Base-by-base conservation (phyloP, 257 asterid genomes). In the Thymus quinquecostatus region DNA sequence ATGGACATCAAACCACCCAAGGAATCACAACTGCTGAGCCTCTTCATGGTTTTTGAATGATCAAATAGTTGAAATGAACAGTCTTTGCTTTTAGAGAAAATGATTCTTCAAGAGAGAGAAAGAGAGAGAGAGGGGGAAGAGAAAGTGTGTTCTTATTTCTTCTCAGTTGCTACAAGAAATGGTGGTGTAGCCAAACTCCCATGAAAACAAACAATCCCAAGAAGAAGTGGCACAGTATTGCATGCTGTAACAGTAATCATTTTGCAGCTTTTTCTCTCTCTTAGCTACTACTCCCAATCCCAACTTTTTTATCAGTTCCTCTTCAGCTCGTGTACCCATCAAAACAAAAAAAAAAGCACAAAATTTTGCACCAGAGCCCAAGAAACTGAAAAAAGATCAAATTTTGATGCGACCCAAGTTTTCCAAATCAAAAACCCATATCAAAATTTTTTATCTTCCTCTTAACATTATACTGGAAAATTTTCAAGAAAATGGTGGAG, bases 1-100 rank as follows among this genome's bases (percentile, higher is more conserved):
- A 89, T 85, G 80, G 97, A 81, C 92, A 89, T 89, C 79, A 86
- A 74, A 70, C 85, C 96, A 69, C 85, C 87, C 84, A 84, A 72
- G 13, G 95, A 87, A 86, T 89, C 95, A 64, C 87, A 78, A 79
- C 89, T 83, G 65, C 71, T 58, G 63, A 81, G 86, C 81, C 96
- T 86, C 95, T 92, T 92, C 96, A 89, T 92, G 70, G 21, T 21
- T 10, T 45, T 57, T 85, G 44, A 80, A 72, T 67, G 44, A 75
- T 65, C 32, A 30, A 50, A 61, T 33, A 61, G 66, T 12, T 36
- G 8, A 45, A 44, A 44, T 4, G 2, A 10, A 21, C 2, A 36
- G 67, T 8, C 50, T 61, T 40, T 40, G 34, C 54, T 29, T 8
- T 58, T 10, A 60, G 57, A 49, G 54, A 13, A 34, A 72, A 6